Percentiles rank a stretch among this genome's conserved stretches.
Conservation (phyloP, 2,329 filamentous ascomycete species). For the Colletotrichum zoysiae region DNA sequence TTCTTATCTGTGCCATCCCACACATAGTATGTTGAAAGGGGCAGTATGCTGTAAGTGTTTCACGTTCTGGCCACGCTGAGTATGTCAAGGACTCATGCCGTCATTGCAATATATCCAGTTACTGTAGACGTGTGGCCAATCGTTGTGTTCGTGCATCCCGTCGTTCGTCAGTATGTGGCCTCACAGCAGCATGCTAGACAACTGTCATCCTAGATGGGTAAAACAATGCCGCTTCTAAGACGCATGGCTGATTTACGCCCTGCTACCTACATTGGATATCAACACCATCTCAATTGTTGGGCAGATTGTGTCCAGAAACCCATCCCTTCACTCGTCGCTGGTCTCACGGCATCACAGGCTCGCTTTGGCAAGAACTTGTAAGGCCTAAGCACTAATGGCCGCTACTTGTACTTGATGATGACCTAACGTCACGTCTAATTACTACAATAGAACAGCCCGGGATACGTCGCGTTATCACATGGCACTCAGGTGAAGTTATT, state of each 20-base stretch:
- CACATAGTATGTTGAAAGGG: background rate
- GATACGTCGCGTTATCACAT: background rate
- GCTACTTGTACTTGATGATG: background rate
- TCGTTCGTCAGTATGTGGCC: no score
- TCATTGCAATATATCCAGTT: background rate
- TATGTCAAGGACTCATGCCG: no score
- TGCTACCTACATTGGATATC: background rate
- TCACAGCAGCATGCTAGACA: no score
- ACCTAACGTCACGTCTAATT: background rate
- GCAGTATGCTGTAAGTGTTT: background rate
- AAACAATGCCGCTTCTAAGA: background rate
- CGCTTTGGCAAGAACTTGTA: no score
- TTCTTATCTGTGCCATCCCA: background rate
- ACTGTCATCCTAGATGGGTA: no score
- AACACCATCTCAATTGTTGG: background rate
- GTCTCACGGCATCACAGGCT: background rate
- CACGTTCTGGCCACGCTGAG: background rate
- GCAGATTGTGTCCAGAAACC: background rate
- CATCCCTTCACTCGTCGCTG: background rate
- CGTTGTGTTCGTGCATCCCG: no score
- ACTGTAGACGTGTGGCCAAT: background rate
- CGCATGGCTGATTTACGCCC: background rate
- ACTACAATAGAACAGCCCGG: background rate
- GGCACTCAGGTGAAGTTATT: slow-evolving; percentile 37
- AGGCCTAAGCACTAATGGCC: background rate